A percentile compares a stretch with the other conserved stretches of the same genome.
phyloP scores from a whole-genome alignment of 2,329 filamentous ascomycete species.

The Chaetomium sp. region DNA sequence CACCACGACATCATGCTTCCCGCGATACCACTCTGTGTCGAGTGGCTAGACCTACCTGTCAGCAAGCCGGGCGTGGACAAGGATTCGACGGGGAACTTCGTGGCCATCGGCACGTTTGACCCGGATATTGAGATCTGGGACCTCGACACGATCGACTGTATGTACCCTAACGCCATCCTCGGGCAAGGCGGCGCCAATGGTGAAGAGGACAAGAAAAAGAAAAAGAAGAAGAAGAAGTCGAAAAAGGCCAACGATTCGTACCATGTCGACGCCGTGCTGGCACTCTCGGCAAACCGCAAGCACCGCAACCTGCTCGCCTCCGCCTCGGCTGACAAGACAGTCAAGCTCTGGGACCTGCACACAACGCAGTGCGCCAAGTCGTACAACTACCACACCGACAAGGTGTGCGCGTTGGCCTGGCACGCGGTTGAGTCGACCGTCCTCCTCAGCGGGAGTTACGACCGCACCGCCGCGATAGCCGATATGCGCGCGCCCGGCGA shows the following conservation, averaged over 20 bases:
- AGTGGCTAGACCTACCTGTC: slow-evolving; percentile 93
- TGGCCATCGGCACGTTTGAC: slow-evolving; percentile 94
- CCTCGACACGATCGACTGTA: slow-evolving; percentile 88
- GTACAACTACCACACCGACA: slow-evolving; percentile 93
- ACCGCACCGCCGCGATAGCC: slow-evolving; percentile 85
- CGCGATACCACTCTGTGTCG: slow-evolving; percentile 87
- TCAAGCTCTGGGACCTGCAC: slow-evolving; percentile 96
- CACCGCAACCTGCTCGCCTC: slow-evolving; percentile 93
- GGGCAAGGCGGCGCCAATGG: slow-evolving; percentile 58
- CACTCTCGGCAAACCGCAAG: slow-evolving; percentile 84
- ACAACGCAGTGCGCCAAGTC: slow-evolving; percentile 91
- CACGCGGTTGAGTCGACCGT: slow-evolving; percentile 81
- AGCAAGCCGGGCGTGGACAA: slow-evolving; percentile 58
- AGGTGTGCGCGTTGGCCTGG: slow-evolving; percentile 95
- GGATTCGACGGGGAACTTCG: slow-evolving; percentile 75
- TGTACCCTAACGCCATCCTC: slow-evolving; percentile 96
- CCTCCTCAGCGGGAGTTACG: slow-evolving; percentile 88
- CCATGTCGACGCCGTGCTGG: slow-evolving; percentile 89
- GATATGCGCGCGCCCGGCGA: slow-evolving; percentile 92
- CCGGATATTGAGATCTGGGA: slow-evolving; percentile 99
- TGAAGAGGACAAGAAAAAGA: slow-evolving; percentile 57
- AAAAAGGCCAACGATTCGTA: slow-evolving; percentile 85
- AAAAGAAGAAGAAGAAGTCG: slow-evolving; percentile 86
- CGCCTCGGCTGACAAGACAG: slow-evolving; percentile 90
- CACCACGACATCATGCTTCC: slow-evolving; percentile 99